These are phyloP conservation scores for Populus hybrid DNA, from an alignment of 441 rosid genomes.

Conservation along the genomic window DNA sequence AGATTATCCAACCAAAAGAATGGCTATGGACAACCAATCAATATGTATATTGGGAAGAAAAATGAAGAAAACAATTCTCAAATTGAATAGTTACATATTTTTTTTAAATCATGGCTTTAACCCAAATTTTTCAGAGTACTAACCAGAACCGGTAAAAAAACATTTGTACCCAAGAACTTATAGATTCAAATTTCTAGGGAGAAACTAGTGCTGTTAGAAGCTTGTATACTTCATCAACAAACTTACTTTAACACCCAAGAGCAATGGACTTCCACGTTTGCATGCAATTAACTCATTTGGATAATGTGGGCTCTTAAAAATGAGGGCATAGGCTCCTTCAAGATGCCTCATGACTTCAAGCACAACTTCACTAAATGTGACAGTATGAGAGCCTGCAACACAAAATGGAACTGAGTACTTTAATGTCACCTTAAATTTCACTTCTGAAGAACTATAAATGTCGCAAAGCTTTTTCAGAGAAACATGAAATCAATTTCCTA, in stretches of 20 bases:
- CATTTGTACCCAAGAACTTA: neutral
- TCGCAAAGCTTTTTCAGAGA: conserved; percentile 2
- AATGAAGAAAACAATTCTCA: too few relatives aligned
- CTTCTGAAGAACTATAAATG: neutral
- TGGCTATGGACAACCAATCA: neutral
- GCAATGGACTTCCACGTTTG: conserved; percentile 96
- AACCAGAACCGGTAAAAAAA: neutral
- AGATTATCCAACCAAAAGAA: neutral
- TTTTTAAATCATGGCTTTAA: neutral
- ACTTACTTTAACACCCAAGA: conserved; percentile 94
- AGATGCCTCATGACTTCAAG: conserved; percentile 96
- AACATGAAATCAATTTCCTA: neutral
- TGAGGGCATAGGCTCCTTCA: conserved; percentile 98
- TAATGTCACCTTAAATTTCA: neutral
- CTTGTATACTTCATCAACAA: conserved; percentile 7
- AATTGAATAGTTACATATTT: too few relatives aligned
- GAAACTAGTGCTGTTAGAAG: conserved; percentile 3
- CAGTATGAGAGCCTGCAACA: conserved; percentile 61
- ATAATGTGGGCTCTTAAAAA: conserved; percentile 88
- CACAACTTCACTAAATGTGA: conserved; percentile 86
- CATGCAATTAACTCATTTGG: conserved; percentile 96
- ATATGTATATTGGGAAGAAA: neutral
- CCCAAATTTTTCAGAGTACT: neutral
- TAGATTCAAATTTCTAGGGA: neutral
- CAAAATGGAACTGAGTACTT: conserved; percentile 1